Evolutionary conservation across 257 asterid genomes (phyloP), one percentile per base, ranked within the genome.

Genomic region (Mitragyna speciosa): DNA sequence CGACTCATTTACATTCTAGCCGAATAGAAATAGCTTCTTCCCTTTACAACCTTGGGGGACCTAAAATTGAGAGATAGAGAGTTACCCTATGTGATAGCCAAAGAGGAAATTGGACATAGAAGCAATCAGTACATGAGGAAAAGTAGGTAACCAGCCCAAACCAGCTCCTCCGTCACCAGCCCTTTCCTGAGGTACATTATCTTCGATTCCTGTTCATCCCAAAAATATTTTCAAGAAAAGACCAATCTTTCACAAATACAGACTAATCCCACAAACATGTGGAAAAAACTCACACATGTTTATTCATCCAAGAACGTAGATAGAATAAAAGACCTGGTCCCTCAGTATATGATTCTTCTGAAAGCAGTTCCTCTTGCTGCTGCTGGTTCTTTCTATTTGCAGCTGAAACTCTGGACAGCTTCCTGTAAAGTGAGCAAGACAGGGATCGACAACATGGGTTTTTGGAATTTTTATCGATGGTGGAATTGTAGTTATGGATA

Each of bases 81-180:
- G 66, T 81, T 81, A 92, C 97, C 97, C 96, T 76, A 94, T 94
- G 87, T 94, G 97, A 85, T 91, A 94, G 64, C 97, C 97, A 80
- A 94, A 92, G 79, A 94, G 90, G 86, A 92, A 92, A 90, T 92
- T 94, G 78, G 97, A 90, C 95, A 91, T 87, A 79, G 98, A 94
- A 86, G 98, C 96, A 81, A 80, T 83, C 89, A 91, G 72, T 33
- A 86, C 94, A 80, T 92, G 95, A 66, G 95, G 96, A 83, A 90
- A 85, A 67, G 92, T 87, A 66, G 92, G 92, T 80, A 89, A 88
- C 93, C 95, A 94, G 39, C 98, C 98, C 70, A 88, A 80, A 74
- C 82, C 92, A 83, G 59, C 85, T 78, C 48, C 89, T 78, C 85
- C 86, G 64, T 70, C 89, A 48, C 28, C 56, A 56, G 26, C 87